Percentiles rank a stretch among this genome's conserved stretches.
phyloP scores from a whole-genome alignment of 2,329 filamentous ascomycete genomes.

The Epichloe gansuensis region DNA sequence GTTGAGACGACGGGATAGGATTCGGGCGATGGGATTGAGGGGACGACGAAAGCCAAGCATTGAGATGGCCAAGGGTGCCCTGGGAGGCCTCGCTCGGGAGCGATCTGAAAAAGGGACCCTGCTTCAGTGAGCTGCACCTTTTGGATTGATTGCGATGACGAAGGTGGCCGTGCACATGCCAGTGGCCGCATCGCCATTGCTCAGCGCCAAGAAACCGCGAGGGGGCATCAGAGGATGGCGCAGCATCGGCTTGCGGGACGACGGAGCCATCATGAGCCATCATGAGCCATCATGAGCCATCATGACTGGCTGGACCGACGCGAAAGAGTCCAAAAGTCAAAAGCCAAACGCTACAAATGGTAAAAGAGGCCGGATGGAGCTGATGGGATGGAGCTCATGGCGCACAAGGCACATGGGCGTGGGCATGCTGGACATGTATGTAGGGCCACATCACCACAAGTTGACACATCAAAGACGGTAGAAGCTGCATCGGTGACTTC shows the following conservation, averaged over 20 bases:
- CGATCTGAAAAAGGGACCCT: conserved; percentile 3
- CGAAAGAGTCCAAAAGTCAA: neutral
- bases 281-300: too few species aligned
- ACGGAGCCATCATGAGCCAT: too few species aligned
- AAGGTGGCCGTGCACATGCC: neutral
- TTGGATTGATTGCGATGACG: conserved; percentile 1
- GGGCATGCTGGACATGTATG: neutral
- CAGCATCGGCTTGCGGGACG: too few species aligned
- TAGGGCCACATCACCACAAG: neutral
- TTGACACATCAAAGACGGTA: neutral
- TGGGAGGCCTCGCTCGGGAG: conserved; percentile 7
- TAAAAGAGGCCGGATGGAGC: neutral
- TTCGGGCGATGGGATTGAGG: neutral
- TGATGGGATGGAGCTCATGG: neutral
- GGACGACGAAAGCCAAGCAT: neutral
- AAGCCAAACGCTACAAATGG: neutral
- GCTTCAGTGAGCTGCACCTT: neutral
- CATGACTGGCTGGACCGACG: too few species aligned
- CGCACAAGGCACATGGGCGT: neutral
- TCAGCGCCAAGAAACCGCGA: neutral
- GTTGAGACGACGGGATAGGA: neutral
- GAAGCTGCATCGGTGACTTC: neutral
- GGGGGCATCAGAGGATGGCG: neutral
- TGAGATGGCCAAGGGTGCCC: neutral
- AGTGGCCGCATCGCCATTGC: neutral